Conservation (phyloP, 2,329 filamentous ascomycete genomes). For the Hypocrella siamensis region DNA sequence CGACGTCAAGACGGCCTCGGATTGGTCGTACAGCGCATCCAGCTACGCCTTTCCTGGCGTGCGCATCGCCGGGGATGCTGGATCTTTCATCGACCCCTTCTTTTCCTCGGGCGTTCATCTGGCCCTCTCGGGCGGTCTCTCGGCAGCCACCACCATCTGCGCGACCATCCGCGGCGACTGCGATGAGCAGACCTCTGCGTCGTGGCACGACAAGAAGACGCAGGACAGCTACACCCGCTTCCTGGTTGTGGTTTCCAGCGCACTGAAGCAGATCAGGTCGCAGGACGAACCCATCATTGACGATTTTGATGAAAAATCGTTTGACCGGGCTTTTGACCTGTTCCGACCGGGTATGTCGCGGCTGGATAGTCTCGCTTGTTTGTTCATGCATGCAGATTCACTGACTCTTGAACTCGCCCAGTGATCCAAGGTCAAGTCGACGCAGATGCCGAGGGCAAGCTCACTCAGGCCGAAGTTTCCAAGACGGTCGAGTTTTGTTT, state of each 20-base stretch:
- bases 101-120: slow-evolving; percentile 33
- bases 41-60: slow-evolving; percentile 21
- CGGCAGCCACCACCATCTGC: slow-evolving; percentile 27
- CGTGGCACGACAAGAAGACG: slow-evolving; percentile 28
- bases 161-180: slow-evolving; percentile 21
- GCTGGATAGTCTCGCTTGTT: too few species aligned
- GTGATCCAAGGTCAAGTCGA: slow-evolving; percentile 23
- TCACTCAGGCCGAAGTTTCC: slow-evolving; percentile 14
- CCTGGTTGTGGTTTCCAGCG: slow-evolving; percentile 13
- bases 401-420: too few species aligned
- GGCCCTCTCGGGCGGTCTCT: slow-evolving; percentile 25
- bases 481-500: slow-evolving; percentile 18
- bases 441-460: slow-evolving; percentile 8
- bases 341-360: slow-evolving; percentile 24
- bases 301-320: slow-evolving; percentile 24
- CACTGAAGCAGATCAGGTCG: slow-evolving; percentile 21
- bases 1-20: slow-evolving; percentile 24
- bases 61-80: slow-evolving; percentile 29
- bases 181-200: slow-evolving; percentile 18
- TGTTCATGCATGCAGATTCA: neutral
- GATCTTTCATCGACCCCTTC: slow-evolving; percentile 31
- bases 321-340: slow-evolving; percentile 25
- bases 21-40: slow-evolving; percentile 30
- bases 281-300: slow-evolving; percentile 21
- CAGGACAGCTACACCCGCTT: slow-evolving; percentile 30